Percentiles rank a stretch among this genome's conserved stretches.
These are phyloP conservation scores for Lipomyces lipofer DNA, from an alignment of 805 yeast genomes.

Conservation along the genomic window DNA sequence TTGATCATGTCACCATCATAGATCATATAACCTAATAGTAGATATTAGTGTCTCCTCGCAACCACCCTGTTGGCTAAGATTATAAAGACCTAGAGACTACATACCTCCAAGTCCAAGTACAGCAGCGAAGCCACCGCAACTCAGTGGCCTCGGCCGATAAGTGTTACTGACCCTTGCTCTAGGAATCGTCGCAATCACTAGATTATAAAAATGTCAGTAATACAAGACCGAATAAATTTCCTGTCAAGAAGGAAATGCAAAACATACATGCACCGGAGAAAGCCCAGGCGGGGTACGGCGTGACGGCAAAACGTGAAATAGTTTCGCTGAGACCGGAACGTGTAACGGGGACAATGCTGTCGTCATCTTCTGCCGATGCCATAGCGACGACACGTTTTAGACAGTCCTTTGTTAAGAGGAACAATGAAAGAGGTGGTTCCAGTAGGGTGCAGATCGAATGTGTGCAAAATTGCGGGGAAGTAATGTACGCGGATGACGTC, in stretches of 20 bases:
- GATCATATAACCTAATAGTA: conserved; percentile 52
- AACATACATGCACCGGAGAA: conserved; percentile 23
- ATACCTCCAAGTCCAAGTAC: conserved; percentile 31
- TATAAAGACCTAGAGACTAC: not conserved
- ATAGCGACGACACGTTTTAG: too few species aligned
- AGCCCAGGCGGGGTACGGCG: conserved; percentile 30
- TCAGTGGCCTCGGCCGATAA: conserved; percentile 28
- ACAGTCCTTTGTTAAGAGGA: too few species aligned
- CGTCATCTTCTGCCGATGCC: conserved; percentile 3
- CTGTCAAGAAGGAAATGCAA: not conserved
- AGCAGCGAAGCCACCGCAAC: conserved; percentile 31
- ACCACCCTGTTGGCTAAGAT: not conserved
- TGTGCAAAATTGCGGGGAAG: too few species aligned
- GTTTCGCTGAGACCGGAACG: conserved; percentile 15
- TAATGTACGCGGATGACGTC: too few species aligned
- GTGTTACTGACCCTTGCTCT: conserved; percentile 7
- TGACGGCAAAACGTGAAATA: conserved; percentile 27
- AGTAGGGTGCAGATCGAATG: too few species aligned
- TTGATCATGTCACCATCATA: conserved; percentile 72
- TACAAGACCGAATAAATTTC: not conserved
- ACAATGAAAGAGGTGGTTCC: too few species aligned
- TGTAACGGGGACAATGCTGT: not conserved
- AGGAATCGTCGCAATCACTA: conserved; percentile 30
- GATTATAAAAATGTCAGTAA: not conserved
- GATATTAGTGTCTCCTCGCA: not conserved